These are phyloP conservation scores for Boeremia lycopersici DNA, from an alignment of 2,329 filamentous ascomycete genomes.

Conservation along the genomic window DNA sequence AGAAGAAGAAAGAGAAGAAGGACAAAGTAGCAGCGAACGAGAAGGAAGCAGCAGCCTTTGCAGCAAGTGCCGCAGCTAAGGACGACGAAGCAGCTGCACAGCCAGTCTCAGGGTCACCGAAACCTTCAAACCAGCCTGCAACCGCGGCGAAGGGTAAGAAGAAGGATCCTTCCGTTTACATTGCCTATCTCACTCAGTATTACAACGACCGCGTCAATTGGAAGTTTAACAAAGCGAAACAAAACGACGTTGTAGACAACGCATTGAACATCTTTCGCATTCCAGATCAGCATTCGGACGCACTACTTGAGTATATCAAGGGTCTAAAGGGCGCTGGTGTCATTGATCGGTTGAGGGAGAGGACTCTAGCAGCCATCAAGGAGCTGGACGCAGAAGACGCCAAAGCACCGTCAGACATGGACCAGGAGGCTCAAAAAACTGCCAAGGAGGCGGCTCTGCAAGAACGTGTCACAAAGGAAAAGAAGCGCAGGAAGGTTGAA, in stretches of 20 bases:
- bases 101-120: constrained; percentile 1
- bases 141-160: constrained; percentile 33
- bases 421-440: constrained; percentile 40
- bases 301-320: constrained; percentile 77
- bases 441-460: constrained; percentile 47
- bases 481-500: constrained; percentile 40
- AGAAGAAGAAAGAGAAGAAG: constrained; percentile 23
- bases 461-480: constrained; percentile 40
- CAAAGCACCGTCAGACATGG: constrained; percentile 41
- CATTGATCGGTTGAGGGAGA: constrained; percentile 67
- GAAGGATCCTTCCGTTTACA: constrained; percentile 66
- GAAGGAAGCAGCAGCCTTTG: constrained; percentile 19
- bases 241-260: constrained; percentile 84
- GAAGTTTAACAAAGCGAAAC: constrained; percentile 97
- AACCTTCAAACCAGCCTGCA: constrained; percentile 1
- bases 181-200: constrained; percentile 80
- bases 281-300: constrained; percentile 70
- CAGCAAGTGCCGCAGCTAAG: constrained; percentile 13
- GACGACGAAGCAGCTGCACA: not conserved
- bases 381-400: constrained; percentile 52
- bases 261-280: constrained; percentile 74
- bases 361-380: constrained; percentile 67
- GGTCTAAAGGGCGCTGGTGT: constrained; percentile 79
- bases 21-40: constrained; percentile 11
- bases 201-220: constrained; percentile 71